Conservation (phyloP, 2,329 filamentous ascomycete genomes). For the Whalleya microplaca region DNA sequence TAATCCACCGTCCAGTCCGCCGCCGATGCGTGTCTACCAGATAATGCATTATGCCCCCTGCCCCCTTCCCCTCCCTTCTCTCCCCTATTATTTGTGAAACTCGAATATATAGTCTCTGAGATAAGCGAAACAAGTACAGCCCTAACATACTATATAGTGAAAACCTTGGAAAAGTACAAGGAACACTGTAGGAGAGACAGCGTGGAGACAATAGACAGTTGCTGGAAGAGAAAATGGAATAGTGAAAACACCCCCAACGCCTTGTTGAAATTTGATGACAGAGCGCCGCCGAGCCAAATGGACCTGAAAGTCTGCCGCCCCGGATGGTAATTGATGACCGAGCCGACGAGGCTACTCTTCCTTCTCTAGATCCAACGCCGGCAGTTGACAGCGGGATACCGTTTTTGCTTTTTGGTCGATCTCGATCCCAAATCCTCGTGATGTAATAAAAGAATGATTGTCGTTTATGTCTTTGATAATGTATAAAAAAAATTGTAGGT, state of each 20-base stretch:
- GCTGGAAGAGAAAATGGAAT: background rate
- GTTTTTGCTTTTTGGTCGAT: no score
- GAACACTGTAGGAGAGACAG: background rate
- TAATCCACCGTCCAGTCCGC: conserved; percentile 12
- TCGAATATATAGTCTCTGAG: background rate
- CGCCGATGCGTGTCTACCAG: conserved; percentile 21
- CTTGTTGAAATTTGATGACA: background rate
- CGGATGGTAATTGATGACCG: background rate
- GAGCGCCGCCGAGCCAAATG: background rate
- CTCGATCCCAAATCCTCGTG: no score
- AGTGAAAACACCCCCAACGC: background rate
- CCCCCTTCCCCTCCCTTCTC: background rate
- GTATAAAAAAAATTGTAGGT: no score
- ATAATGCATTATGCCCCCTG: conserved; percentile 19
- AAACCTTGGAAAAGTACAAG: background rate
- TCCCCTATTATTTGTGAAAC: conserved; percentile 1
- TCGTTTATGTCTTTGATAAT: no score
- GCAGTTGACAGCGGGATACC: no score
- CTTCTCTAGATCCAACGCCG: no score
- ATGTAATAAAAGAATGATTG: background rate
- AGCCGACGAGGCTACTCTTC: background rate
- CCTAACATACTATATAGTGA: background rate
- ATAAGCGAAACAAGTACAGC: background rate
- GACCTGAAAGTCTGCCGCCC: background rate
- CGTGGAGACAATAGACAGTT: background rate